These are phyloP conservation scores for Yarrowia galli DNA, from an alignment of 1,139 yeast species.

Conservation along the genomic window DNA sequence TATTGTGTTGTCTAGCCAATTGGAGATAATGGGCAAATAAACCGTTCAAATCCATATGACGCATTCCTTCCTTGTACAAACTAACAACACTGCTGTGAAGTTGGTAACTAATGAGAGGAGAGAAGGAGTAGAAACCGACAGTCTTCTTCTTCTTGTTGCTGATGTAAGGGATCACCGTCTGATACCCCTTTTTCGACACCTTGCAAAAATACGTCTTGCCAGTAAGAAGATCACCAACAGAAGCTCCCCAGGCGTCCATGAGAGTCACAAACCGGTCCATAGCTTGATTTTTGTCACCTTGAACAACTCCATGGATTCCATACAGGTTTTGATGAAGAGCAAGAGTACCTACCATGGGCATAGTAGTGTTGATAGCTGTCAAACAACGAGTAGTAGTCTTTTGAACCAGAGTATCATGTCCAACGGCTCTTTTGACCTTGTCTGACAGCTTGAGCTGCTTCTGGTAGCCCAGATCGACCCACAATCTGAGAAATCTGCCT, in stretches of 20 bases:
- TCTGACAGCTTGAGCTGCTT: neutral
- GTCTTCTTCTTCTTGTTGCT: neutral
- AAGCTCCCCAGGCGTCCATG: neutral
- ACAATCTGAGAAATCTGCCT: neutral
- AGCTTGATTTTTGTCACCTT: neutral
- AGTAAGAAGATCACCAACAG: neutral
- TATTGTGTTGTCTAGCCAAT: neutral
- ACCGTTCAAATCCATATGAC: neutral
- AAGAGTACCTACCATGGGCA: neutral
- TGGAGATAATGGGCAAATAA: neutral
- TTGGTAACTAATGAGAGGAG: neutral
- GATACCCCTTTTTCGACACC: neutral
- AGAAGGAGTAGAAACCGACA: slow-evolving; percentile 2
- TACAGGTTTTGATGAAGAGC: neutral
- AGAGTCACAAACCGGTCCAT: slow-evolving; percentile 9
- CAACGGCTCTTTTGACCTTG: neutral
- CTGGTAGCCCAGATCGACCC: neutral
- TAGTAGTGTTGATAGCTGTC: neutral
- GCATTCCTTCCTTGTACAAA: neutral
- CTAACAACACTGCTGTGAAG: neutral
- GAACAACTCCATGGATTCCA: neutral
- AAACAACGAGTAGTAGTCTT: neutral
- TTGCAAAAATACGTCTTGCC: neutral
- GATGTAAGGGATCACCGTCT: neutral
- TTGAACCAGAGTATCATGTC: neutral